A percentile compares a stretch with the other conserved stretches of the same genome.
Conservation (phyloP, 352 stramenopile genomes). For the Phytophthora cryptogea region DNA sequence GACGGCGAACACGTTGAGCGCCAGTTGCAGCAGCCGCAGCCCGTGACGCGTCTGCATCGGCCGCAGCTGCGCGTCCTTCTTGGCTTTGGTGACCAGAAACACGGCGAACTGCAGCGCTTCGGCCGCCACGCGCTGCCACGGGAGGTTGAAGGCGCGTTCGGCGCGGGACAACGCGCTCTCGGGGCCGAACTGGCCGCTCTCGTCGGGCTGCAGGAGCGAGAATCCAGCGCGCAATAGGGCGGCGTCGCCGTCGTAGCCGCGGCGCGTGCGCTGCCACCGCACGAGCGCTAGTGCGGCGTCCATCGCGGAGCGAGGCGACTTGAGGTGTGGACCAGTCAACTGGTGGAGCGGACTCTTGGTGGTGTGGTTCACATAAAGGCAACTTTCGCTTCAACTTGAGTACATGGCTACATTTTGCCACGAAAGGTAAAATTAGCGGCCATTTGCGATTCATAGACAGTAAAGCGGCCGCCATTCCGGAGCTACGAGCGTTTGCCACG, state of each 20-base stretch:
- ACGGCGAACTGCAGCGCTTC: conserved; percentile 75
- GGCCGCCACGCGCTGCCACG: conserved; percentile 57
- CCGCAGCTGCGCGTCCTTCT: conserved; percentile 35
- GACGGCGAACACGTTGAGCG: conserved; percentile 48
- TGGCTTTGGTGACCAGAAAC: conserved; percentile 64
- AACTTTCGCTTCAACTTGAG: conserved; percentile 8
- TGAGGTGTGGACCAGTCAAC: conserved; percentile 27
- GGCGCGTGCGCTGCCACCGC: conserved; percentile 66
- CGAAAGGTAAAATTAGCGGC: conserved; percentile 20
- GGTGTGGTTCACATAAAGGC: conserved; percentile 20
- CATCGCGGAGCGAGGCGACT: conserved; percentile 27
- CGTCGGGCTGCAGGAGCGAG: conserved; percentile 33
- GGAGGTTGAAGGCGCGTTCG: conserved; percentile 58
- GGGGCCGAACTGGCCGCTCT: conserved; percentile 13
- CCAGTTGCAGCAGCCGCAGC: conserved; percentile 59
- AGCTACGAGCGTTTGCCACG: conserved; percentile 10
- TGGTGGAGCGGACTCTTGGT: not conserved
- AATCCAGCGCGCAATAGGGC: conserved; percentile 45
- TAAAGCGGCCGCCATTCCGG: conserved; percentile 15
- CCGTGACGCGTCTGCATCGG: conserved; percentile 42
- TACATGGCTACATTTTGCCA: conserved; percentile 18
- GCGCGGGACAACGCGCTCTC: conserved; percentile 33
- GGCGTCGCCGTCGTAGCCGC: conserved; percentile 54
- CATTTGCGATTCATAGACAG: not conserved
- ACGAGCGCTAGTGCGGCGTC: conserved; percentile 64